Percentiles rank a stretch among this genome's conserved stretches.
These are phyloP conservation scores for Ambrosiella cleistominuta DNA, from an alignment of 2,329 filamentous ascomycete genomes.

Conservation along the genomic window DNA sequence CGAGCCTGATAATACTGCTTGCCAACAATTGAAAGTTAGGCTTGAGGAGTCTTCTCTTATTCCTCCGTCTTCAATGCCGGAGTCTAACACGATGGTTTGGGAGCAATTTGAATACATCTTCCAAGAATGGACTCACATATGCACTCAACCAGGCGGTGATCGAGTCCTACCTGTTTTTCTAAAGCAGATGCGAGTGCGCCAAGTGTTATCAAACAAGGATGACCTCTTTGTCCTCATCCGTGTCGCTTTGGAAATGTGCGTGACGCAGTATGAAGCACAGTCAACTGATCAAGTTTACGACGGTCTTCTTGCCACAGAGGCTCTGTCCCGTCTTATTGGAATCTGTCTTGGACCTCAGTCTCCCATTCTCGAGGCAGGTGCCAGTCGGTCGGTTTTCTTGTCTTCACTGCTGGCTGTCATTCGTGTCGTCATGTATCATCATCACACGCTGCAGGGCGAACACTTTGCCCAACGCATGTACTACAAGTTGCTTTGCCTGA, in stretches of 20 bases:
- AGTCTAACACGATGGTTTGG: slow-evolving; percentile 42
- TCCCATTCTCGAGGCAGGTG: slow-evolving; percentile 3
- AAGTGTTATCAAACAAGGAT: slow-evolving; percentile 55
- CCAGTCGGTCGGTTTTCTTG: slow-evolving; percentile 47
- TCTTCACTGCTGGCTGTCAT: slow-evolving; percentile 64
- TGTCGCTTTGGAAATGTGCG: slow-evolving; percentile 61
- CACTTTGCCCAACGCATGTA: slow-evolving; percentile 77
- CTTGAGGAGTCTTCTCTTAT: slow-evolving; percentile 26
- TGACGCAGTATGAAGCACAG: slow-evolving; percentile 60
- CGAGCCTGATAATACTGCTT: slow-evolving; percentile 45
- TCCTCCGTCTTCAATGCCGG: slow-evolving; percentile 23
- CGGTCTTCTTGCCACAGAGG: slow-evolving; percentile 43
- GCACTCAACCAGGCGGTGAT: slow-evolving; percentile 56
- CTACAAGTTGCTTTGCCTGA: slow-evolving; percentile 67
- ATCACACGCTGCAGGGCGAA: slow-evolving; percentile 65
- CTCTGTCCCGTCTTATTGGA: slow-evolving; percentile 63
- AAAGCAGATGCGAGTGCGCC: slow-evolving; percentile 59
- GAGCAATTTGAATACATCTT: slow-evolving; percentile 92
- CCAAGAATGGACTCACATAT: slow-evolving; percentile 80
- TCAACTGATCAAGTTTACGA: slow-evolving; percentile 41
- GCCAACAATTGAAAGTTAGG: slow-evolving; percentile 54
- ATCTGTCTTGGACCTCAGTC: slow-evolving; percentile 36
- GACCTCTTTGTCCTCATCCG: slow-evolving; percentile 68
- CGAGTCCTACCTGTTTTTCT: slow-evolving; percentile 64
- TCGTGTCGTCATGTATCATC: slow-evolving; percentile 66